These are phyloP conservation scores for Hypoxylon sp. DNA, from an alignment of 2,329 filamentous ascomycete genomes.

Conservation along the genomic window DNA sequence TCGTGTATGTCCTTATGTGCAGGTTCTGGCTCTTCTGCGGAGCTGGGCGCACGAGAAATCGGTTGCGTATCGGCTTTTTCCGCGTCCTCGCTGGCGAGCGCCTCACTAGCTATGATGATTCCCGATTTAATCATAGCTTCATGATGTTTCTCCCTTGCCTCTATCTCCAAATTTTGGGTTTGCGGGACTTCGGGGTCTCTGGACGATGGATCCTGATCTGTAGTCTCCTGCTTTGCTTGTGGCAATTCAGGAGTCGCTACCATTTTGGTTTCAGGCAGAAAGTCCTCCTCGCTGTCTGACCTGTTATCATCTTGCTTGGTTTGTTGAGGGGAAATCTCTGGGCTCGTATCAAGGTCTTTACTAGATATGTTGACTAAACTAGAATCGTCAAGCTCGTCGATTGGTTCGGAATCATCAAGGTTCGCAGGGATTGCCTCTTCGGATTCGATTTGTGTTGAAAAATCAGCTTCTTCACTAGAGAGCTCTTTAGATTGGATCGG, in stretches of 20 bases:
- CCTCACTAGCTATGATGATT: constrained; percentile 11
- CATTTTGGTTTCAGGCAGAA: background rate
- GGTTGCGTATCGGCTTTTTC: constrained; percentile 4
- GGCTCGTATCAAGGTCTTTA: background rate
- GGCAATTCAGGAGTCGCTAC: no score
- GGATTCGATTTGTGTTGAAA: background rate
- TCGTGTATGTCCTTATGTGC: constrained; percentile 1
- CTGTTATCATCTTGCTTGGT: constrained; percentile 1
- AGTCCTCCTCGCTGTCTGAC: background rate
- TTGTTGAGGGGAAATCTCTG: constrained; percentile 1
- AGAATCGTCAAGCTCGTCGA: background rate
- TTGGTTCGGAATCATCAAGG: background rate
- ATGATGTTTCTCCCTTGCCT: background rate
- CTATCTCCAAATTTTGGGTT: background rate
- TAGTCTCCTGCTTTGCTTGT: no score
- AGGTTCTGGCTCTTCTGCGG: constrained; percentile 1
- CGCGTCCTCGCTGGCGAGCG: constrained; percentile 3
- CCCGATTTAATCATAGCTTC: constrained; percentile 6
- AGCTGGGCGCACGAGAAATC: background rate
- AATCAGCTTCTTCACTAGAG: constrained; percentile 2
- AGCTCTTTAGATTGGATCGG: background rate
- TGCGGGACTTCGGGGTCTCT: constrained; percentile 1
- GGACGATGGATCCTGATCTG: background rate
- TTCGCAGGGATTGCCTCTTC: constrained; percentile 1
- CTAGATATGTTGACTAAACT: constrained; percentile 2